Evolutionary conservation across 495 filamentous ascomycete species (phyloP), one percentile per base, ranked within the genome.

Genomic region (Letharia columbiana): DNA sequence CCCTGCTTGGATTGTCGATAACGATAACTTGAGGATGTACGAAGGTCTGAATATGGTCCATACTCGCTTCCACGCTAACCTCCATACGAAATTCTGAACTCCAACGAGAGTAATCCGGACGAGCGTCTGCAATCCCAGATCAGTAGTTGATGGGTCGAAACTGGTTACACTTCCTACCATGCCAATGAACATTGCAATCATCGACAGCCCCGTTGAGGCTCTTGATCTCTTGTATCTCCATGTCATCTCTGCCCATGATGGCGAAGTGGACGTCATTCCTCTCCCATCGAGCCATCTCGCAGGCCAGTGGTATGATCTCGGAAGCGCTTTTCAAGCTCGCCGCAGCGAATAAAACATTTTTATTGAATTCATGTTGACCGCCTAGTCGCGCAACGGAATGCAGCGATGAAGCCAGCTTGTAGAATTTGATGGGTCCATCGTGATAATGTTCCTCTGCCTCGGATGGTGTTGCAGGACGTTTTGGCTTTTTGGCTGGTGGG

Each of bases 401-500:
- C 44, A 89, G 75, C 3, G 81, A 81, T 11, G 69, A 63, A 4
- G 79, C 79, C 60, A 89, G 72, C 37, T 79, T 66, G 67, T 81
- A 80, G 69, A 87, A 86, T 42, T 79, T 79, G 59, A 88, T 79
- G 15, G 75, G 75, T 10, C 84, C 86, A 66, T 82, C 79, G 68
- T 83, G 84, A 69, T 80, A 82, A 42, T 77, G 75, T 39, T 75
- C 71, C 47, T 73, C 67, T 23, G 71, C 67, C 10, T 73, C 71
- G 31, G 68, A 67, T 11, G 64, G 67, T 47, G 31, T 56, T 10
- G 50, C 47, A 33, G 67, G 67, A 35, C 44, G 67, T 23, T 67
- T 68, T 44, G 71, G 71, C 47, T 69, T 69, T 13, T 61, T 64
- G 12, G 39, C 42, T 28, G 60, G 56, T 17, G 50, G 65, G 7